Base-by-base conservation (phyloP, 257 asterid species). In the Thymus mandschuricus region DNA sequence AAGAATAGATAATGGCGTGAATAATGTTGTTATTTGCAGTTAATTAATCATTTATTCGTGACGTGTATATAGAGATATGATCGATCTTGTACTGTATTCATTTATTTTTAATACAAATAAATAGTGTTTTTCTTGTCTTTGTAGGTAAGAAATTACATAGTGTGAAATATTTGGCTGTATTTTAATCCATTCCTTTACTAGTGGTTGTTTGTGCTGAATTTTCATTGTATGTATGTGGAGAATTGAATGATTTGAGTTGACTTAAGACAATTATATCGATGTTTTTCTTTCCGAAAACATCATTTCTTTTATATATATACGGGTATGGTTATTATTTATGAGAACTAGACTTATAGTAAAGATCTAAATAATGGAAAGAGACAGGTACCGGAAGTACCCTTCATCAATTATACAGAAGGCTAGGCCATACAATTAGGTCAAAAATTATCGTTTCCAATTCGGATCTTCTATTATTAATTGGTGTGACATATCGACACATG, bases 1-100 rank as follows among this genome's bases (percentile, higher is more conserved):
- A 73, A 66, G 45, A 48, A 66, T 5, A 44, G n/a, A 44, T 33
- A 60, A 51, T 61, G 29, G 43, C 60, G 66, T 68, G 34, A 68
- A 43, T 72, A 8, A 50, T 13, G 67, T 46, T 44, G 31, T 52
- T 29, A 41, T 33, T 67, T 7, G 9, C 29, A 66, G 4, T 56
- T 62, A 21, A 72, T 71, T 29, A 71, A 52, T 38, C 56, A 66
- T 40, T 71, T 29, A 71, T 60, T 38, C 56, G 69, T 40, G 78
- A 61, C 57, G 6, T 67, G 72, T 72, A 76, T 10, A 46, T 62
- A 27, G 15, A 13, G 13, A 12, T 52, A 61, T 62, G 56, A 33
- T 29, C 31, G 6, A 21, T 54, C 27, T 29, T 11, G 61, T 44
- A 8, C 41, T n/a, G 10, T 51, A 21, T n/a, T 7, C 8, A 27